Base-by-base conservation (phyloP, 2,329 filamentous ascomycete species). In the Venturia aucupariae region DNA sequence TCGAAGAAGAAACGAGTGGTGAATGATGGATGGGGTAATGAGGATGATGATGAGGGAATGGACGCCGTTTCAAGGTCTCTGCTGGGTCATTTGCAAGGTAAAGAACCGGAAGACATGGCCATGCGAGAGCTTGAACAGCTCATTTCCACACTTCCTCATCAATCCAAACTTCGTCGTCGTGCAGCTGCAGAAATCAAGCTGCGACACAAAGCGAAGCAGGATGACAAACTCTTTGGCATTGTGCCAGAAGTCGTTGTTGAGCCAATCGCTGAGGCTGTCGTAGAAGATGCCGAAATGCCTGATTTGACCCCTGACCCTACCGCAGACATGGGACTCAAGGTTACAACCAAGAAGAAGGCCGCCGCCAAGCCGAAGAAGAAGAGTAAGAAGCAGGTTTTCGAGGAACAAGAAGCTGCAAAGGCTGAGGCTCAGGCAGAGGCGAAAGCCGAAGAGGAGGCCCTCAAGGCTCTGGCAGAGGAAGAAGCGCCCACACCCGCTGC, bases 161-260 rank as follows among this genome's bases (percentile, higher is more conserved):
- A 75, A 44, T 81, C 80, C n/a, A 79, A 78, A 73, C 94, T 96
- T 74, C 86, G 89, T 68, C 94, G 93, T 75, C 81, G 90, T 46
- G 84, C 89, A 46, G 78, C 86, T 55, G 86, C 87, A 44, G 83
- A 90, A 24, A 84, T 89, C 65, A 83, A 84, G 64, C 83, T 87
- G 59, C 84, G 89, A 61, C 94, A 96, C 75, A 86, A 90, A 60
- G 89, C 88, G 70, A 93, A 92, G 78, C 91, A 90, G 72, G 90
- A 92, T 65, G 90, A 93, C 69, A 89, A 91, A 69, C 80, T 93
- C 5, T 92, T 92, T 71, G 54, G 63, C 63, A 64, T 61, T 55
- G 39, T 60, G 11, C 57, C 57, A 30, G 60, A 65, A 55, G 39
- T 54, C 22, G 55, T 72, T 48, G 71, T 72, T 35, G 70, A 72